Evolutionary conservation across 495 filamentous ascomycete species (phyloP), one percentile per base, ranked within the genome.

Genomic region (Astrocystis sublimbata): DNA sequence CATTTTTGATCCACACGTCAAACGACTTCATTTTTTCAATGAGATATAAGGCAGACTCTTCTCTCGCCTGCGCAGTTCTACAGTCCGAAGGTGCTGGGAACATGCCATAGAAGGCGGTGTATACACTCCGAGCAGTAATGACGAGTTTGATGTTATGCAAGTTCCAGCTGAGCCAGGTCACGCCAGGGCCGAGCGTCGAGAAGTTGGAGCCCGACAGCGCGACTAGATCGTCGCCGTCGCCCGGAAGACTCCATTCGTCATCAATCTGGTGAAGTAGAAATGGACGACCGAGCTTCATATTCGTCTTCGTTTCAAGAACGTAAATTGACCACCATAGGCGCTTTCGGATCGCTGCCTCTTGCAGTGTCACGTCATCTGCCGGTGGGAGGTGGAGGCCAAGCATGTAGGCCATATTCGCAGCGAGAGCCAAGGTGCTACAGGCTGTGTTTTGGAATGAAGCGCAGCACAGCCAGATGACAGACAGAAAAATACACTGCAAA

Each of bases 321-420:
- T 77, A 82, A 6, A 83, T 42, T 1, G 71, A 72, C 83, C 81
- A 83, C 81, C 82, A 84, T 4, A 81, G 23, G 1, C 83, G 74
- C 45, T 66, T 75, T 10, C 74, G 69, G 21, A 80, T 43, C 43
- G 81, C 76, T 42, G 68, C 69, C 41, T 79, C 62, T 7, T 49
- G 58, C 24, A 51, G 52, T 2, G 74, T 65, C 58, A 81, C 61
- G 33, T 56, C 63, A 19, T 65, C 36, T 4, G 75, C 67, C 6
- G 81, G 77, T n/a, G 79, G 75, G 1, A 73, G 47, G 62, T 83
- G 80, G 1, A 85, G 71, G 17, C 81, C 81, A 2, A 83, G 69
- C 13, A 72, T 76, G 45, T 77, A 69, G 6, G 81, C 81, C 4
- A 71, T 79, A 10, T 75, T 70, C 9, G 79, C 70, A 3, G 80